Percentiles rank a stretch among this genome's conserved stretches.
Evolutionary conservation across 805 yeast genomes (phyloP).

Genomic region (Candida mattraensis): DNA sequence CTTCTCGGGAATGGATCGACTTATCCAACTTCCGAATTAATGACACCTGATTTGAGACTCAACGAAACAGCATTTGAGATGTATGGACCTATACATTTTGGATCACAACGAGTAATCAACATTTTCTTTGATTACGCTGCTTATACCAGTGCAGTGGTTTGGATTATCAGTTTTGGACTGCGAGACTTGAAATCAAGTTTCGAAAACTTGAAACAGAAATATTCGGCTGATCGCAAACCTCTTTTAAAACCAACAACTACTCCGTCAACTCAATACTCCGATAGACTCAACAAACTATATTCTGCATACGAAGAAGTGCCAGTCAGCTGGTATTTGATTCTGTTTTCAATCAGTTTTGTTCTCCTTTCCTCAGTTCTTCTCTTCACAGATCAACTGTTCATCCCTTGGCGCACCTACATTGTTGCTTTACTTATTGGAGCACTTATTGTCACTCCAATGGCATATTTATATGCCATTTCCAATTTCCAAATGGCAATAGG

Average conservation of each 20-base stretch:
- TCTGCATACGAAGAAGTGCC: conserved; percentile 44
- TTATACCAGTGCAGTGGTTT: conserved; percentile 45
- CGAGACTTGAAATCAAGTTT: conserved; percentile 21
- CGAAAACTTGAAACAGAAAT: conserved; percentile 6
- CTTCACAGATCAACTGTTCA: conserved; percentile 32
- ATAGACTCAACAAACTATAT: conserved; percentile 43
- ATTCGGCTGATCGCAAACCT: not conserved
- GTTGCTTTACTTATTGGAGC: conserved; percentile 46
- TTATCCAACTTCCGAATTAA: conserved; percentile 43
- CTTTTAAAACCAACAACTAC: not conserved
- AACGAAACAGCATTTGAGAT: conserved; percentile 45
- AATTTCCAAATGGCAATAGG: conserved; percentile 55
- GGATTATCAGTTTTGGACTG: conserved; percentile 38
- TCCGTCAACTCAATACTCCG: conserved; percentile 31
- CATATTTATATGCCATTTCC: conserved; percentile 50
- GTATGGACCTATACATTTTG: conserved; percentile 47
- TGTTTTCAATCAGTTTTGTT: conserved; percentile 39
- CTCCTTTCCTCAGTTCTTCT: conserved; percentile 35
- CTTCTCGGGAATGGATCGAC: conserved; percentile 37
- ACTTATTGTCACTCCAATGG: conserved; percentile 47
- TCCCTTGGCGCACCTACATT: conserved; percentile 40
- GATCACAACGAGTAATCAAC: conserved; percentile 50
- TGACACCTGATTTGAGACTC: conserved; percentile 40
- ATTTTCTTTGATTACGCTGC: conserved; percentile 56
- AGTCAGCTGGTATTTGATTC: conserved; percentile 38